Base-by-base conservation (phyloP, 768 basidiomycete species). In the Melanogaster broomeanus region DNA sequence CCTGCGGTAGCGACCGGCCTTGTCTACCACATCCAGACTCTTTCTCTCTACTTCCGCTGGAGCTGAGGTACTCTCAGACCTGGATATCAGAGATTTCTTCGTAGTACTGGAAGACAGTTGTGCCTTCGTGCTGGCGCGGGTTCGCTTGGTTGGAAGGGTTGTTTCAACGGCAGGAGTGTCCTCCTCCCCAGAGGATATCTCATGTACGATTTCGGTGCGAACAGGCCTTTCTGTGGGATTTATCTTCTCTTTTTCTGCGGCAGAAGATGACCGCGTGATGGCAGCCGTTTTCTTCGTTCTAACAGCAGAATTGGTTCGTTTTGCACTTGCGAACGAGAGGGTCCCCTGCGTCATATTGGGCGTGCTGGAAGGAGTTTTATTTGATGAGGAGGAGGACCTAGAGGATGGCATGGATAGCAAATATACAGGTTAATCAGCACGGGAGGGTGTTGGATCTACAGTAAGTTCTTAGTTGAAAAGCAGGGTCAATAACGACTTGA, bases 1-100 rank as follows among this genome's bases (percentile, higher is more conserved):
- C 45, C 74, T 73, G n/a, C 67, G 71, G 73, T 82, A 91, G 45
- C 68, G 75, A 34, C 74, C 67, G 48, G 78, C 74, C 48, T 79
- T 81, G 19, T 74, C 74, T 41, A 81, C 66, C 31, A 81, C 64
- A 37, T 78, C 73, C 7, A 77, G 68, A 18, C 27, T 58, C 43
- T 61, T 58, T 37, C 53, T 58, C 49, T 59, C 46, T 41, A 63
- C 60, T 12, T 45, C 52, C 21, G 11, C 53, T 16, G 40, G 34
- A n/a, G 34, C 42, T 21, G 50, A 18, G 1, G 43, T 37, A 12
- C 47, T 49, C 48, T 61, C 49, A 35, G 46, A 43, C 43, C 37
- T 60, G 30, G 42, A 44, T 44, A 2, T 43, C 24, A 42, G 48
- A n/a, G 25, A 28, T 2, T 51, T 33, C 27, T 52, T 57, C 2